These are phyloP conservation scores for Citrullus mucosospermus DNA, from an alignment of 306 rosid species.

Conservation along the genomic window DNA sequence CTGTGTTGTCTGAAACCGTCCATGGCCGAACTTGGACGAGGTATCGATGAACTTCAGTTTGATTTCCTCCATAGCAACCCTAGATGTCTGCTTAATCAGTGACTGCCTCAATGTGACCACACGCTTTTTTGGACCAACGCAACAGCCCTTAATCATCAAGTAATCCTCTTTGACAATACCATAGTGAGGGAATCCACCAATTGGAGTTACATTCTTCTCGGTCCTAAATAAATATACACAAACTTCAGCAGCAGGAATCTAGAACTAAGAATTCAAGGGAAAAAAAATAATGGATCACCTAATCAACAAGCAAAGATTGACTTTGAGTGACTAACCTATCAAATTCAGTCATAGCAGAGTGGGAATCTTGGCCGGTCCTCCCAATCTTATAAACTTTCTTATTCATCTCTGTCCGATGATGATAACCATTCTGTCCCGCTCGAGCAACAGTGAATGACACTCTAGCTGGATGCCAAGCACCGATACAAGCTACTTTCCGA, in stretches of 20 bases:
- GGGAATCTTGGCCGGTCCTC: conserved; percentile 24
- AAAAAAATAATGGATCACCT: neutral
- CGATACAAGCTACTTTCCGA: conserved; percentile 72
- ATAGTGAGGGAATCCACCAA: conserved; percentile 80
- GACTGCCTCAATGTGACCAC: conserved; percentile 68
- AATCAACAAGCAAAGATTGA: neutral
- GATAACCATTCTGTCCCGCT: conserved; percentile 86
- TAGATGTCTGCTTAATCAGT: conserved; percentile 57
- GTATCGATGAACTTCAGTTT: conserved; percentile 67
- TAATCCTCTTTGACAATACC: conserved; percentile 55
- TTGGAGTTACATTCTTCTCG: conserved; percentile 64
- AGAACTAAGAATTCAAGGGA: neutral
- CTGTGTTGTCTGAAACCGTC: conserved; percentile 58
- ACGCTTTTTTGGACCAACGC: conserved; percentile 65
- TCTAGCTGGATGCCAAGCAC: conserved; percentile 93
- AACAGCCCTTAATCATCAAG: conserved; percentile 50
- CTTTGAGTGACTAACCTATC: conserved; percentile 17
- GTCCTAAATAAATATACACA: conserved; percentile 30
- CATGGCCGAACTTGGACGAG: conserved; percentile 77
- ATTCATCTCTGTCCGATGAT: conserved; percentile 64
- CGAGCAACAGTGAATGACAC: conserved; percentile 81
- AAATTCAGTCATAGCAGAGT: conserved; percentile 26
- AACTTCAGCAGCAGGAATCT: neutral
- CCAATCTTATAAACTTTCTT: conserved; percentile 35
- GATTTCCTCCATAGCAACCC: conserved; percentile 56